Percentiles rank a stretch among this genome's conserved stretches.
Evolutionary conservation across 805 yeast species (phyloP).

Genomic region (Kluyveromyces siamensis): DNA sequence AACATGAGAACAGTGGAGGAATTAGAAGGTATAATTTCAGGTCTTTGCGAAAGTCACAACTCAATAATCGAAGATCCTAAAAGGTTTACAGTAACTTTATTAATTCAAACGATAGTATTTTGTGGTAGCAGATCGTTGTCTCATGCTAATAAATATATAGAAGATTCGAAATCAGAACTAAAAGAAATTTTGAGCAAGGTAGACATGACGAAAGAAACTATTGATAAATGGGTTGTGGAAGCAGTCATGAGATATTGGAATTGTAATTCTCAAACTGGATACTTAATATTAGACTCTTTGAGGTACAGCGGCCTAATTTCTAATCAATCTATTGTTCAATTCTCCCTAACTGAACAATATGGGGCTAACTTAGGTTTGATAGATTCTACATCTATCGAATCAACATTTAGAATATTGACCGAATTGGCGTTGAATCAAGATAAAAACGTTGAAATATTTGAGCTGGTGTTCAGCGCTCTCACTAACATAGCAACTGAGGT

Average conservation of each 20-base stretch:
- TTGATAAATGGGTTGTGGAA: conserved; percentile 40
- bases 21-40: conserved; percentile 22
- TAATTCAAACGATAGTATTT: conserved; percentile 65
- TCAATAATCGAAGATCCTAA: conserved; percentile 30
- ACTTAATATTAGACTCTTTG: conserved; percentile 46
- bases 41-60: conserved; percentile 23
- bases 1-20: conserved; percentile 24
- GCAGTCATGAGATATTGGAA: conserved; percentile 59
- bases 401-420: conserved; percentile 30
- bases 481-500: conserved; percentile 16
- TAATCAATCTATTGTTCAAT: conserved; percentile 34
- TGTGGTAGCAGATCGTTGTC: conserved; percentile 86
- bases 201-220: conserved; percentile 22
- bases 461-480: conserved; percentile 22
- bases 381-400: conserved; percentile 39
- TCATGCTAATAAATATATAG: conserved; percentile 53
- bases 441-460: conserved; percentile 20
- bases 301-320: conserved; percentile 37
- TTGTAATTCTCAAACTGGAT: conserved; percentile 55
- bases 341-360: conserved; percentile 32
- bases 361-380: conserved; percentile 30
- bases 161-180: conserved; percentile 32
- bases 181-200: conserved; percentile 24
- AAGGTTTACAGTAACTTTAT: conserved; percentile 45
- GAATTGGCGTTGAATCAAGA: conserved; percentile 15